Percentiles rank a stretch among this genome's conserved stretches.
These are phyloP conservation scores for Arthrobotrys megalospora DNA, from an alignment of 2,329 filamentous ascomycete genomes.

Conservation along the genomic window DNA sequence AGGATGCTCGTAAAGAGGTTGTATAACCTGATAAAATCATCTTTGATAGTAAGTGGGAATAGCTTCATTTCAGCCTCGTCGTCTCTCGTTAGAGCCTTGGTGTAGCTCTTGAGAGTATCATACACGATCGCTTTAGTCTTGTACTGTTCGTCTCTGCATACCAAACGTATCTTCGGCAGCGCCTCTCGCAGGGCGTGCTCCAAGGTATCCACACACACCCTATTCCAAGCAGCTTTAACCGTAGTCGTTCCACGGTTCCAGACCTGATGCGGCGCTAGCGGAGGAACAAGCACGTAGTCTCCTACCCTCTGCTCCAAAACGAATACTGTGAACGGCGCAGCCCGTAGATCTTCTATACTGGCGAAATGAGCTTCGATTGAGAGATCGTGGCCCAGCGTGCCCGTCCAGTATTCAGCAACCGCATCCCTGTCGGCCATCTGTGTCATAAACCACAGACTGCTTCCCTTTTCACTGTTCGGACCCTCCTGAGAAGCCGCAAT, in stretches of 20 bases:
- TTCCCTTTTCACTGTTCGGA: slow-evolving; percentile 84
- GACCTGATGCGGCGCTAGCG: slow-evolving; percentile 94
- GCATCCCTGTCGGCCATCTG: slow-evolving; percentile 91
- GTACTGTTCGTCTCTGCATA: slow-evolving; percentile 97
- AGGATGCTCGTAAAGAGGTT: slow-evolving; percentile 82
- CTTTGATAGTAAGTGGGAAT: slow-evolving; percentile 67
- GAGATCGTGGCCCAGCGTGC: slow-evolving; percentile 93
- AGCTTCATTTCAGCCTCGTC: slow-evolving; percentile 51
- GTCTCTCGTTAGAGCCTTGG: slow-evolving; percentile 68
- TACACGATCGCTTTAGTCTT: slow-evolving; percentile 98
- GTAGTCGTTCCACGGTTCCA: slow-evolving; percentile 98
- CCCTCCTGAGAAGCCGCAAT: slow-evolving; percentile 85
- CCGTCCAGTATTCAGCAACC: slow-evolving; percentile 93
- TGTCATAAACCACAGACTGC: slow-evolving; percentile 99
- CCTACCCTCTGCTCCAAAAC: slow-evolving; percentile 91
- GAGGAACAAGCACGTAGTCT: slow-evolving; percentile 93
- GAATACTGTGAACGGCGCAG: slow-evolving; percentile 92
- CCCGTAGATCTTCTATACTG: slow-evolving; percentile 94
- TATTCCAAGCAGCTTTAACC: slow-evolving; percentile 98
- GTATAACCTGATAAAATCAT: slow-evolving; percentile 87
- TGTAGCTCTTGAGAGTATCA: slow-evolving; percentile 86
- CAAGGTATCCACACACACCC: slow-evolving; percentile 91
- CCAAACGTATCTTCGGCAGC: slow-evolving; percentile 86
- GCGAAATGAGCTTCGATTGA: slow-evolving; percentile 98
- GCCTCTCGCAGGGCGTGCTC: slow-evolving; percentile 89